phyloP scores from a whole-genome alignment of 164 flowering plant species.

The Platanus orientalis region DNA sequence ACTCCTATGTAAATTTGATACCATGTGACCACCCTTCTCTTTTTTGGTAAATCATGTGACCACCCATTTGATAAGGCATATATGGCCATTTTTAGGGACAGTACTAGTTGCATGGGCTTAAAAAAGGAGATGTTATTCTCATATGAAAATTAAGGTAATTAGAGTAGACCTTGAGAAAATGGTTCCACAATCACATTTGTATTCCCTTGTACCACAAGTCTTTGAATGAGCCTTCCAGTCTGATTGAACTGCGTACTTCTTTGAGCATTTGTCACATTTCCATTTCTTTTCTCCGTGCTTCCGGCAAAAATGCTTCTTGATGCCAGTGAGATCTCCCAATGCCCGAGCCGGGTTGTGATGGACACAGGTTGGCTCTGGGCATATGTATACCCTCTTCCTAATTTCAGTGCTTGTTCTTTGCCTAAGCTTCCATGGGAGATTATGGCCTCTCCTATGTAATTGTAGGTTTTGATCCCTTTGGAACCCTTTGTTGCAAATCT shows the following conservation, averaged over 20 bases:
- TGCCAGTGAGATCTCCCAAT: slow-evolving; percentile 57
- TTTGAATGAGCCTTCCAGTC: slow-evolving; percentile 67
- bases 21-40: too few species aligned
- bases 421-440: slow-evolving; percentile 67
- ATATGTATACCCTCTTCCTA: slow-evolving; percentile 49
- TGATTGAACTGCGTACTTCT: slow-evolving; percentile 63
- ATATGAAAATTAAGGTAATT: too few species aligned
- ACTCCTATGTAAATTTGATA: too few species aligned
- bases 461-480: slow-evolving; percentile 66
- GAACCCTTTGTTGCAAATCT: slow-evolving; percentile 59
- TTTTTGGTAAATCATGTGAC: too few species aligned
- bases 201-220: slow-evolving; percentile 56
- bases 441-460: slow-evolving; percentile 57
- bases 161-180: slow-evolving; percentile 48
- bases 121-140: too few species aligned
- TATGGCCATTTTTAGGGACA: too few species aligned
- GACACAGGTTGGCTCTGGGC: slow-evolving; percentile 50
- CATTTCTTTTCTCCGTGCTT: slow-evolving; percentile 73
- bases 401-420: slow-evolving; percentile 42
- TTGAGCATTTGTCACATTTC: slow-evolving; percentile 63
- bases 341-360: slow-evolving; percentile 61
- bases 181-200: slow-evolving; percentile 65
- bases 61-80: too few species aligned
- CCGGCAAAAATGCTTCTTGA: slow-evolving; percentile 58
- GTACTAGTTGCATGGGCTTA: too few species aligned